Evolutionary conservation across 257 asterid species (phyloP).

Genomic region (Hygrophila difformis): DNA sequence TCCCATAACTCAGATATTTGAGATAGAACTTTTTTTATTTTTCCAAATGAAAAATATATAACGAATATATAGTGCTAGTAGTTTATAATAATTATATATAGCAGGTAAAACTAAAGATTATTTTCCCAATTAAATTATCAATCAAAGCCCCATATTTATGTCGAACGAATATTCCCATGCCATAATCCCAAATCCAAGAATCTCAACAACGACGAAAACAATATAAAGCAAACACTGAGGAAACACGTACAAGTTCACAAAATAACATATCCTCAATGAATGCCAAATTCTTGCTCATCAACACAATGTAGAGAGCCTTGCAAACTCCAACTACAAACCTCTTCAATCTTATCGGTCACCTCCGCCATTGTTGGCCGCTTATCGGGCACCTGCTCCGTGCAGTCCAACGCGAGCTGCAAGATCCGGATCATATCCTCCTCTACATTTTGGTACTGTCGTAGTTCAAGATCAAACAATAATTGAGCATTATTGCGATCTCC

Average conservation of each 20-base stretch:
- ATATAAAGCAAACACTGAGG: background rate
- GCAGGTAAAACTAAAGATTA: too few species aligned
- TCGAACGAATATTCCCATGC: too few species aligned
- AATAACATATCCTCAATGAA: background rate
- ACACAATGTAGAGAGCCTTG: constrained; percentile 7
- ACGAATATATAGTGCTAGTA: too few species aligned
- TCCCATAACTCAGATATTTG: too few species aligned
- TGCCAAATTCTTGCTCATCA: constrained; percentile 1
- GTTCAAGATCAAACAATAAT: constrained; percentile 34
- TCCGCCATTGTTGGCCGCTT: constrained; percentile 38
- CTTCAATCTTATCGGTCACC: constrained; percentile 22
- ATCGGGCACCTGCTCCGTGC: constrained; percentile 32
- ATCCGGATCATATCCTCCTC: constrained; percentile 45
- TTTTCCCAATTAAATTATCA: too few species aligned
- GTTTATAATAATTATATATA: too few species aligned
- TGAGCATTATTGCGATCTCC: constrained; percentile 27
- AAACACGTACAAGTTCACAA: too few species aligned
- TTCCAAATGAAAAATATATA: too few species aligned
- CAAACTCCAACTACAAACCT: constrained; percentile 18
- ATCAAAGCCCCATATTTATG: too few species aligned
- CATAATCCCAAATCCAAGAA: too few species aligned
- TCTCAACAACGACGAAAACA: background rate
- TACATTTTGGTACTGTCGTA: constrained; percentile 27
- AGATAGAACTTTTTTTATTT: too few species aligned
- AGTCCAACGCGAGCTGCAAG: constrained; percentile 33